Base-by-base conservation (phyloP, 306 rosid species). In the Acacia melanoxylon region DNA sequence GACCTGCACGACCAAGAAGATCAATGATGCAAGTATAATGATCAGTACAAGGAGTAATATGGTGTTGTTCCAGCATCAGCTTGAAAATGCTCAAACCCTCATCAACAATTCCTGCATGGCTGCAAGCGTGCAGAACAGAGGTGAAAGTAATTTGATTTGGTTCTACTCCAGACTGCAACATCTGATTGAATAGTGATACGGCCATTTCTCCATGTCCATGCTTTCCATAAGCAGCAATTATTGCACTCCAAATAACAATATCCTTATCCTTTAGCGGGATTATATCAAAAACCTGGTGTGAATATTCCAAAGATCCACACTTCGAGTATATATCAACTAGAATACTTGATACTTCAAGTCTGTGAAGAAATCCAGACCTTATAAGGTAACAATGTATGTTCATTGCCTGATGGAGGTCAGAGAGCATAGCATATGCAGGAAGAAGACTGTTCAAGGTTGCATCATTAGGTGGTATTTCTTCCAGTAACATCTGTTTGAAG, bases 1-100 rank as follows among this genome's bases (percentile, higher is more conserved):
- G 90, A 80, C 95, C 97, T 49, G 95, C 91, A 73, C 97, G 98
- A 29, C 98, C 98, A 83, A 95, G 95, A 85, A 93, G 95, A 86
- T 95, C 95, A 24, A 95, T 82, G 51, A 95, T 85, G 79, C 97
- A 93, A 54, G 95, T 93, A 81, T 87, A 93, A 80, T 95, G 98
- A 86, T 91, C 94, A 63, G 84, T 80, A 42, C 61, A 79, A 52
- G 93, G 95, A 79, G 65, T 89, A 44, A 68, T 78, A 51, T 81
- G 83, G 37, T 79, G 76, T 68, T 83, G 81, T 78, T 88, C 86
- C 48, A 88, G 89, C 90, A 90, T 90, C 75, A 80, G 88, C 52
- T 73, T 89, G 87, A 91, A 89, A 82, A 94, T 82, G 63, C 78
- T 75, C 88, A 93, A 86, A 80, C 97, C 98, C 73, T 93, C 91